These are phyloP conservation scores for Ceriops zippeliana DNA, from an alignment of 345 rosid genomes.

Conservation along the genomic window DNA sequence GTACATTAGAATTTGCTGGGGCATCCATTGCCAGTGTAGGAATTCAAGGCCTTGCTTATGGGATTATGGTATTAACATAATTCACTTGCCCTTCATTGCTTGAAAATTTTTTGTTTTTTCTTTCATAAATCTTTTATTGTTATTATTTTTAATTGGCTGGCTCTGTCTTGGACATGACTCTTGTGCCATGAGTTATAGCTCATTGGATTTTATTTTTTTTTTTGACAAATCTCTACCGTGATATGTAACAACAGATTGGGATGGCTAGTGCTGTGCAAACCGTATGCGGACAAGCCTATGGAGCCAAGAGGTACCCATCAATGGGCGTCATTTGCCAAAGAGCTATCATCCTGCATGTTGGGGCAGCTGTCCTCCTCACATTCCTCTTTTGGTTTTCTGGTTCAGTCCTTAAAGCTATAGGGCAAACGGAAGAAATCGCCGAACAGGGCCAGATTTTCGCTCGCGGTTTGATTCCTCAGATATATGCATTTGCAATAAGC, in stretches of 20 bases:
- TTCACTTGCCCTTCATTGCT: not conserved
- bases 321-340: conserved; percentile 90
- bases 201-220: too few species aligned
- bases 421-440: conserved; percentile 61
- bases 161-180: too few species aligned
- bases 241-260: conserved; percentile 47
- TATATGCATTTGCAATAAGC: conserved; percentile 72
- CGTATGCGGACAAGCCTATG: conserved; percentile 92
- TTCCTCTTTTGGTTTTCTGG: conserved; percentile 70
- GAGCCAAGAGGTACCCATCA: conserved; percentile 61
- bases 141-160: not conserved
- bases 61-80: conserved; percentile 60
- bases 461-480: conserved; percentile 68
- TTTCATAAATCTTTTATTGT: not conserved
- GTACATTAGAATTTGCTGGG: conserved; percentile 75
- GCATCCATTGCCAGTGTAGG: conserved; percentile 88
- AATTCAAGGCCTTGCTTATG: conserved; percentile 92
- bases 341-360: conserved; percentile 76
- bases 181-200: too few species aligned
- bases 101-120: not conserved
- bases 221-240: not conserved
- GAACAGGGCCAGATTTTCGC: conserved; percentile 70
- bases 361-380: conserved; percentile 65
- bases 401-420: conserved; percentile 48
- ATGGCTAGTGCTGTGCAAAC: conserved; percentile 99